A percentile compares a stretch with the other conserved stretches of the same genome.
Evolutionary conservation across 768 basidiomycete species (phyloP).

Genomic region (Inosperma sp.): DNA sequence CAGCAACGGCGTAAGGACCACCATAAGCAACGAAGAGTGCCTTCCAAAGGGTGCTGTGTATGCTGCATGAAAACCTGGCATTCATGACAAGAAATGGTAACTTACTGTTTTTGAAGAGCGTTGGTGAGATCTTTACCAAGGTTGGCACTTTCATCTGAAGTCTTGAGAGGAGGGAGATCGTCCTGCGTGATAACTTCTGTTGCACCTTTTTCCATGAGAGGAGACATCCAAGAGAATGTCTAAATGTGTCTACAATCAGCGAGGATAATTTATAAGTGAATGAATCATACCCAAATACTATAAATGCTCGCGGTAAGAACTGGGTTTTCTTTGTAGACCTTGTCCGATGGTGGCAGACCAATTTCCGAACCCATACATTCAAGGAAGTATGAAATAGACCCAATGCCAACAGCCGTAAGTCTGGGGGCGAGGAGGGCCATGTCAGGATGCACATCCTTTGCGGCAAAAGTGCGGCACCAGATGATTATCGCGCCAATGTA

Average conservation of each 20-base stretch:
- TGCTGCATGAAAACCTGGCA: background rate
- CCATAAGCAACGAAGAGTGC: conserved; percentile 80
- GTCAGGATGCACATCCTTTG: conserved; percentile 27
- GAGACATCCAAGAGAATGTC: conserved; percentile 86
- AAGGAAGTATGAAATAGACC: conserved; percentile 51
- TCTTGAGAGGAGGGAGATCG: conserved; percentile 73
- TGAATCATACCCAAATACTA: conserved; percentile 55
- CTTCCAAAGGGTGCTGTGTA: conserved; percentile 57
- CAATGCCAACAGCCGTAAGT: conserved; percentile 39
- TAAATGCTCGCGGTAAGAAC: conserved; percentile 74
- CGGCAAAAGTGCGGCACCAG: conserved; percentile 57
- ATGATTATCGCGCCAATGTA: conserved; percentile 48
- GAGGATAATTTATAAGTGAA: background rate
- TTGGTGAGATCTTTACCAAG: conserved; percentile 58
- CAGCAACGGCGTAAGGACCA: conserved; percentile 61
- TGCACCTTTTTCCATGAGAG: conserved; percentile 66
- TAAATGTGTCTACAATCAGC: conserved; percentile 17
- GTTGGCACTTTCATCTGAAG: conserved; percentile 69
- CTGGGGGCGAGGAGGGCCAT: conserved; percentile 42
- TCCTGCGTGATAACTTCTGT: conserved; percentile 70
- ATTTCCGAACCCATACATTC: conserved; percentile 70
- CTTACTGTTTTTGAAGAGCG: conserved; percentile 62
- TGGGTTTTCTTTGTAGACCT: conserved; percentile 57
- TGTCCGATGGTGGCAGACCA: conserved; percentile 26
- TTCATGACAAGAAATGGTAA: conserved; percentile 3